A percentile compares a stretch with the other conserved stretches of the same genome.
Evolutionary conservation across 805 yeast species (phyloP).

Genomic region (Candida piceae): DNA sequence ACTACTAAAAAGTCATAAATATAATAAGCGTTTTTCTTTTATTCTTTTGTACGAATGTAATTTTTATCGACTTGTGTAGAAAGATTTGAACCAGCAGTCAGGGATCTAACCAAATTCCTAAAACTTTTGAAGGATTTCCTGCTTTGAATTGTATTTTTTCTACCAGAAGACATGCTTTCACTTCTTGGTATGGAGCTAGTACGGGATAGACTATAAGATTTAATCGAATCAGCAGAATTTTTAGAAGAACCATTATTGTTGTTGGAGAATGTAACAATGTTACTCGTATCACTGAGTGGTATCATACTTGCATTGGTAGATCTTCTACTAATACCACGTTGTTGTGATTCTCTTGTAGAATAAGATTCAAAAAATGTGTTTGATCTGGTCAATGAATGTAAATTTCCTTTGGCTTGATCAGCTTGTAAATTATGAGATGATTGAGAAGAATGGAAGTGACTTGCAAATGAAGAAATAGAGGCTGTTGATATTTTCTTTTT

Average conservation of each 20-base stretch:
- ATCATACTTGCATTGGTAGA: too few species aligned
- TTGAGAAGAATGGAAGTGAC: slow-evolving; percentile 2
- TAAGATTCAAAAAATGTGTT: neutral
- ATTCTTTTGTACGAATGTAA: neutral
- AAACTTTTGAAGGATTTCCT: neutral
- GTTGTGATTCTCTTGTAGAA: neutral
- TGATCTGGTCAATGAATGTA: neutral
- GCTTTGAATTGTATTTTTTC: too few species aligned
- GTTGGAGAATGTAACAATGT: too few species aligned
- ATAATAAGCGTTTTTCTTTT: too few species aligned
- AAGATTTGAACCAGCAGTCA: slow-evolving; percentile 12
- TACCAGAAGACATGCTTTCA: too few species aligned
- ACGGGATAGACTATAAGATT: too few species aligned
- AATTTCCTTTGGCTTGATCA: neutral
- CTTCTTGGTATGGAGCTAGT: too few species aligned
- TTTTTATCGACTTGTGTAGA: slow-evolving; percentile 6
- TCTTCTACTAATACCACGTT: too few species aligned
- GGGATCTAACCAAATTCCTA: slow-evolving; percentile 9
- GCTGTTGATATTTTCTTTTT: slow-evolving; percentile 15
- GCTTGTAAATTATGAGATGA: neutral
- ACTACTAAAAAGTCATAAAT: too few species aligned
- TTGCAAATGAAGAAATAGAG: slow-evolving; percentile 10
- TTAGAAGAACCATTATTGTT: too few species aligned
- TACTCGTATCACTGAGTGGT: too few species aligned
- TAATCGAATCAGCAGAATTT: too few species aligned